A percentile compares a stretch with the other conserved stretches of the same genome.
Conservation (phyloP, 2,329 filamentous ascomycete species). For the Phoma herbarum region DNA sequence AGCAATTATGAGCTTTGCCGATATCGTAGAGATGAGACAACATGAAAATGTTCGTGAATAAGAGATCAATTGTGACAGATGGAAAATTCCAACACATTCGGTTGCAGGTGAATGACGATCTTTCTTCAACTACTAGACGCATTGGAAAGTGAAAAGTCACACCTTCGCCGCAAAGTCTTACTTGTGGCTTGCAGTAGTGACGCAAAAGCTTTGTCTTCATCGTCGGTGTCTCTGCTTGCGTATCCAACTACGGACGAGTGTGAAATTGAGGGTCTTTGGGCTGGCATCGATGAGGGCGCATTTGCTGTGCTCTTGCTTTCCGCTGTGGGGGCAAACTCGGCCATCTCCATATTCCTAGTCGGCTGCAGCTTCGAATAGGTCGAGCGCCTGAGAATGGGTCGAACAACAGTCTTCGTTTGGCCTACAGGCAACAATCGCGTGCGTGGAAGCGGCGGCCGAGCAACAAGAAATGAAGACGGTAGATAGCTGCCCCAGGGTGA, state of each 20-base stretch:
- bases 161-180: background rate
- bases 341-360: slow-evolving; percentile 5
- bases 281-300: background rate
- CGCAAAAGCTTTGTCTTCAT: slow-evolving; percentile 8
- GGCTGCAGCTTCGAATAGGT: background rate
- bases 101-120: background rate
- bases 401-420: background rate
- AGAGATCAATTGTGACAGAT: background rate
- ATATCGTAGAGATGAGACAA: background rate
- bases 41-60: background rate
- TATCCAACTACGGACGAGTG: background rate
- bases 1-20: background rate
- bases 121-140: background rate
- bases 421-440: background rate
- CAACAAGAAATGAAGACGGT: slow-evolving; percentile 16
- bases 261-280: background rate
- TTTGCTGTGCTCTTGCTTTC: background rate
- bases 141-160: slow-evolving; percentile 3
- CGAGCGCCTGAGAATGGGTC: slow-evolving; percentile 12
- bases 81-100: background rate
- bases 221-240: background rate
- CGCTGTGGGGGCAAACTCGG: background rate
- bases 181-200: background rate
- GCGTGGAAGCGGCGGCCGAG: background rate
- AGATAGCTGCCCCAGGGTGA: slow-evolving; percentile 11